phyloP scores from a whole-genome alignment of 202 grass and related monocot species.

The Sporobolus alterniflorus region DNA sequence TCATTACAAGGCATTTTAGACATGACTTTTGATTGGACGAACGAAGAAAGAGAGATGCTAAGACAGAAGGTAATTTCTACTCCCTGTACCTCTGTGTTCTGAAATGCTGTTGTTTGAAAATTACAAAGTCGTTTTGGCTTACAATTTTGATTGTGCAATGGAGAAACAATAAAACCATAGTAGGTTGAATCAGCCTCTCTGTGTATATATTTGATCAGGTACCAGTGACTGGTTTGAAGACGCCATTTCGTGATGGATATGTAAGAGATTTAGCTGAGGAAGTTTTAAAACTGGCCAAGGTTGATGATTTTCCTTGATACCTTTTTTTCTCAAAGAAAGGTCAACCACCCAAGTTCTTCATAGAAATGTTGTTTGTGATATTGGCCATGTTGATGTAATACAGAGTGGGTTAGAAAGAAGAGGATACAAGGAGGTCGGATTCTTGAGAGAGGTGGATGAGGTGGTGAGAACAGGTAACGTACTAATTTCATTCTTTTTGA shows the following conservation, averaged over 20 bases:
- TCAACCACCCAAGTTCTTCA: not conserved
- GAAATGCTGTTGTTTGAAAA: conserved; percentile 10
- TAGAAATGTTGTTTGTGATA: conserved; percentile 12
- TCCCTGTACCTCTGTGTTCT: not conserved
- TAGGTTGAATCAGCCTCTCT: not conserved
- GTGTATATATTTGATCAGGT: conserved; percentile 52
- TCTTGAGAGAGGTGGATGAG: conserved; percentile 82
- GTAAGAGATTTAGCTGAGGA: conserved; percentile 93
- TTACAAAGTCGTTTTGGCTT: conserved; percentile 10
- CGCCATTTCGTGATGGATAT: conserved; percentile 86
- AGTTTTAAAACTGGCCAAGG: conserved; percentile 89
- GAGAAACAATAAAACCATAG: not conserved
- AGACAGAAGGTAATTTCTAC: conserved; percentile 62
- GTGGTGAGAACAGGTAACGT: conserved; percentile 73
- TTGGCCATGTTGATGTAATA: conserved; percentile 22
- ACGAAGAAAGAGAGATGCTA: conserved; percentile 91
- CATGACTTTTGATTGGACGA: conserved; percentile 93
- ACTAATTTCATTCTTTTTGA: not conserved
- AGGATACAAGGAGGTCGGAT: conserved; percentile 96
- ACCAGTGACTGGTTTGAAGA: conserved; percentile 86
- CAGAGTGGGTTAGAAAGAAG: conserved; percentile 98
- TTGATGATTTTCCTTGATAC: conserved; percentile 10
- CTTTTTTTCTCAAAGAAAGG: not conserved
- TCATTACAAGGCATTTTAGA: conserved; percentile 86
- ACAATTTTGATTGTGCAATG: not conserved